phyloP scores from a whole-genome alignment of 306 rosid species.

The Dalbergia oliveri region DNA sequence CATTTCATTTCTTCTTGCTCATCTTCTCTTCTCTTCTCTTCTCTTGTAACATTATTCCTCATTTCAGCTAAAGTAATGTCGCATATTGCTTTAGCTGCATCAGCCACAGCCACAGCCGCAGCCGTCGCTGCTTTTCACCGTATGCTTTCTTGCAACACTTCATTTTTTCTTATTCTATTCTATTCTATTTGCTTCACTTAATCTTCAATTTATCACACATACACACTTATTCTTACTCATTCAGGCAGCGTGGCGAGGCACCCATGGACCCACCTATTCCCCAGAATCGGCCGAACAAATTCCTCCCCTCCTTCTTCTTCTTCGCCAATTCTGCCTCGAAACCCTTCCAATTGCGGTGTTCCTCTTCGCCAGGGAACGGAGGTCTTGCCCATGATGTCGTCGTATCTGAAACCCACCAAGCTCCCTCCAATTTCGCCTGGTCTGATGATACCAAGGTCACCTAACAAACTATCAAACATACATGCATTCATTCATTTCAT shows the following conservation, averaged over 20 bases:
- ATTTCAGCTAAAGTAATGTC: constrained; percentile 37
- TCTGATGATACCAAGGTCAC: constrained; percentile 72
- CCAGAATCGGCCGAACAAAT: constrained; percentile 48
- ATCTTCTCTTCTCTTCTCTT: background rate
- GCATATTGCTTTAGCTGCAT: constrained; percentile 52
- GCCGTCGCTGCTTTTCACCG: constrained; percentile 53
- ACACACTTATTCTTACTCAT: background rate
- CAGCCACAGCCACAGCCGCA: constrained; percentile 51
- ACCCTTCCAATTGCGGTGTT: constrained; percentile 49
- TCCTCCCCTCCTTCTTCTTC: constrained; percentile 43
- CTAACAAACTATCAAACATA: background rate
- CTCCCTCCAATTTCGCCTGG: constrained; percentile 69
- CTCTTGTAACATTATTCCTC: too few species aligned
- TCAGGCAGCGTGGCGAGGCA: constrained; percentile 47
- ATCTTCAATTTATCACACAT: background rate
- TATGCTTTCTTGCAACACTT: constrained; percentile 31
- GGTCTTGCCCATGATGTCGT: constrained; percentile 51
- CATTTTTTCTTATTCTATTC: too few species aligned
- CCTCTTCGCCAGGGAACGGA: constrained; percentile 56
- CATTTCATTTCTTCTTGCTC: background rate
- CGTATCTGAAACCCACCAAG: constrained; percentile 56
- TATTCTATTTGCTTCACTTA: background rate
- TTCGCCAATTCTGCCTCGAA: constrained; percentile 49
- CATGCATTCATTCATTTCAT: background rate
- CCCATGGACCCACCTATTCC: constrained; percentile 54